Evolutionary conservation across 495 filamentous ascomycete species (phyloP), one percentile per base, ranked within the genome.

Genomic region (Penicillium lagena): DNA sequence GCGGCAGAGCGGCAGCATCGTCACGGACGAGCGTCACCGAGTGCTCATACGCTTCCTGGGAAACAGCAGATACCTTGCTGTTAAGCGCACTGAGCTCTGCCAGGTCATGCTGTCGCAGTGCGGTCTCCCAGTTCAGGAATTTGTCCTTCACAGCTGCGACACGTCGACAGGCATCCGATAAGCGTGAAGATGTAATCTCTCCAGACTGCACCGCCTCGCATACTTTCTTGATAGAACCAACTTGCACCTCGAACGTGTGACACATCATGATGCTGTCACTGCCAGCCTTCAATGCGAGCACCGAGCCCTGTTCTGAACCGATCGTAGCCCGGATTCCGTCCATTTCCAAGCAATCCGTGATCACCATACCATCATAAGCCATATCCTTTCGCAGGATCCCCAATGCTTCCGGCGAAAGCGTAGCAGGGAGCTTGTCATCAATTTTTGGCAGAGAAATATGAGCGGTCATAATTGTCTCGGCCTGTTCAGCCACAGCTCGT

Each of bases 251-350:
- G 42, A 67, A 72, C 7, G 72, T 76, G 49, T 76, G 72, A 42
- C 71, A 76, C 9, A 76, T 60, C 71, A 75, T 75, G 11, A 72
- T 57, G 30, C 71, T 72, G 34, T 76, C 72, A 39, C 64, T 68
- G n/a, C 72, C 72, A 27, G 72, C 72, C 32, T 61, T 61, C 29
- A 76, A 42, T 2, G 72, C 66, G 35, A 76, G 61, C 22, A 73
- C 63, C 1, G 72, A 62, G 36, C 70, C 71, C 44, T 67, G 56
- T 38, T 73, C 70, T 0, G 71, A 72, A 4, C 72, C 72, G 45
- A 63, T 67, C 9, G 64, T 72, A 5, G 64, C 56, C 13, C 70
- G 59, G n/a, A 76, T 68, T 1, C 72, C 71, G 35, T 68, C 71
- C 63, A 72, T 73, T 50, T 68, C 71, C 44, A 63, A 58, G 54